Conservation (phyloP, 148 eudicot species). For the Chenopodium berlandieri region DNA sequence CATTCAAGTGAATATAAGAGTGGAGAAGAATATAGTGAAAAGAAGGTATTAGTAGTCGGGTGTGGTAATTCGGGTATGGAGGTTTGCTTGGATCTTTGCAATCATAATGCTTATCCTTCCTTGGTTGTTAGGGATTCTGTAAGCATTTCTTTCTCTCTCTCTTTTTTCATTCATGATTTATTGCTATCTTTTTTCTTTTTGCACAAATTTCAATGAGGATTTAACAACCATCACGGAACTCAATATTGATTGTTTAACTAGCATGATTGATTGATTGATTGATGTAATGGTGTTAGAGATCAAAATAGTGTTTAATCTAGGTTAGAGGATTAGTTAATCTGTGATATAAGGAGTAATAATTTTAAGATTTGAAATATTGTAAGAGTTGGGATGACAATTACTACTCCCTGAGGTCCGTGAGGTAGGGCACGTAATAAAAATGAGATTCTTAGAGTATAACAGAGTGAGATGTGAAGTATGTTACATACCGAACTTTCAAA, state of each 20-base stretch:
- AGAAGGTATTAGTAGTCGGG: slow-evolving; percentile 64
- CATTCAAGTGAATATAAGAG: slow-evolving; percentile 61
- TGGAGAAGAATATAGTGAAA: slow-evolving; percentile 38
- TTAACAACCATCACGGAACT: not conserved
- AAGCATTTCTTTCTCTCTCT: slow-evolving; percentile 21
- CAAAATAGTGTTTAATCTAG: not conserved
- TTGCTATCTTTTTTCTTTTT: no score
- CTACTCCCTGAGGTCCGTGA: no score
- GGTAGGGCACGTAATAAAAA: no score
- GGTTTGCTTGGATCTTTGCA: slow-evolving; percentile 71
- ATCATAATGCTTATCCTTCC: slow-evolving; percentile 50
- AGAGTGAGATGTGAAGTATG: no score
- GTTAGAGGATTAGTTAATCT: no score
- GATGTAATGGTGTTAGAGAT: not conserved
- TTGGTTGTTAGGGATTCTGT: slow-evolving; percentile 70
- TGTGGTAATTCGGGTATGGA: slow-evolving; percentile 91
- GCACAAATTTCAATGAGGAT: not conserved
- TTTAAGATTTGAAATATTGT: no score
- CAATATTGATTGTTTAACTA: no score
- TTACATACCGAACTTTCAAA: no score
- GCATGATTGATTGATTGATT: no score
- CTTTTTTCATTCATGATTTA: not conserved
- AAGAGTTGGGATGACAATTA: no score
- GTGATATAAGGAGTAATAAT: no score
- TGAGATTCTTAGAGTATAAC: no score